Percentiles rank a stretch among this genome's conserved stretches.
These are phyloP conservation scores for Nicotiana knightiana DNA, from an alignment of 257 asterid genomes.

Conservation along the genomic window DNA sequence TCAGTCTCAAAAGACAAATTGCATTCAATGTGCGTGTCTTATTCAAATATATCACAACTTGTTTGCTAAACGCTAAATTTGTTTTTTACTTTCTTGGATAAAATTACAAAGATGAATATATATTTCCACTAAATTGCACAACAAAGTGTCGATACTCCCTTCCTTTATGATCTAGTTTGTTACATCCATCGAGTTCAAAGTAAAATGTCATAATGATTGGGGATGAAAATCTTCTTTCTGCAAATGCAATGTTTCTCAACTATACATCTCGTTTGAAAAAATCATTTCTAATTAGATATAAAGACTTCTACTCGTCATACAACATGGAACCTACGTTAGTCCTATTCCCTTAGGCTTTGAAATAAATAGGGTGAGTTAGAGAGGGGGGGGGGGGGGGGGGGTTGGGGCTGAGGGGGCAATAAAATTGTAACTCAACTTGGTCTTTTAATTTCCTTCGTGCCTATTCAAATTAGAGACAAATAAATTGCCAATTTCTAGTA, in stretches of 20 bases:
- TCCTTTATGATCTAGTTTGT: neutral
- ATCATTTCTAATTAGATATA: too few species aligned
- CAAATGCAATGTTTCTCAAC: too few species aligned
- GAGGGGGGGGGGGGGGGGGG: neutral
- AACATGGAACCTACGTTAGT: neutral
- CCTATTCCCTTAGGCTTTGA: neutral
- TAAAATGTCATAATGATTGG: neutral
- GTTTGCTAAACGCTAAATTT: neutral
- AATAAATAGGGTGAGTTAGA: neutral
- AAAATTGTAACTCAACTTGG: too few species aligned
- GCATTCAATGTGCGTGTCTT: slow-evolving; percentile 1
- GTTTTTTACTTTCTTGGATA: neutral
- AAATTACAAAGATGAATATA: neutral
- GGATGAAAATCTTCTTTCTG: too few species aligned
- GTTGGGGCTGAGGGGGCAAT: too few species aligned
- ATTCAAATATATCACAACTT: neutral
- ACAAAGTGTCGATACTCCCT: neutral
- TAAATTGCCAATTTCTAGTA: too few species aligned
- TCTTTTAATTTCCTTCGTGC: too few species aligned
- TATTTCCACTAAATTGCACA: neutral
- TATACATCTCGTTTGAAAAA: too few species aligned
- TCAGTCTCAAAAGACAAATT: neutral
- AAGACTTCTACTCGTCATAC: neutral
- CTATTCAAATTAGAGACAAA: too few species aligned
- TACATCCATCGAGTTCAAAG: neutral